Conservation (phyloP, 2,329 filamentous ascomycete genomes). For the Diaporthe citri region DNA sequence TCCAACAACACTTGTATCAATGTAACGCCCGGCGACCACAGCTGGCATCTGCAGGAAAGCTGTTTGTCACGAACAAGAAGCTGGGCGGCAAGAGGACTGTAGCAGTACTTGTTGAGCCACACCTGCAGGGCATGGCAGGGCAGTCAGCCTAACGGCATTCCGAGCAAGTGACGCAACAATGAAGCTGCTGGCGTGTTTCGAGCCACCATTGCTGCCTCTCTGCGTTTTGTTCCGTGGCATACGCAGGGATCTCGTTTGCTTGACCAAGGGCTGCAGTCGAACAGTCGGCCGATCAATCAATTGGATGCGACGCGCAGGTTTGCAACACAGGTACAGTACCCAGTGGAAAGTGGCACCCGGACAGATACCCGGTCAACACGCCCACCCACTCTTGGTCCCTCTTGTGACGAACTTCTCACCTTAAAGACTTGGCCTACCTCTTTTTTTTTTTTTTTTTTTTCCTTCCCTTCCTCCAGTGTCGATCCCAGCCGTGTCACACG, state of each 20-base stretch:
- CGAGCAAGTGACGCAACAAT: constrained; percentile 27
- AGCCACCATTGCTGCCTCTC: constrained; percentile 14
- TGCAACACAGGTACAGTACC: background rate
- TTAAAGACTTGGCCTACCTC: constrained; percentile 8
- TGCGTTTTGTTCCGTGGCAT: background rate
- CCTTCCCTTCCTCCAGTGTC: background rate
- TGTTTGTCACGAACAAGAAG: background rate
- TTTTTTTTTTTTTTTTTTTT: background rate
- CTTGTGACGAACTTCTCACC: constrained; percentile 17
- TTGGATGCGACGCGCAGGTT: background rate
- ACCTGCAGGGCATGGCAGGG: background rate
- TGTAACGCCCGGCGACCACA: background rate
- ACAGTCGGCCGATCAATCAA: constrained; percentile 5
- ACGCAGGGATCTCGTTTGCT: constrained; percentile 8
- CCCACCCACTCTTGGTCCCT: constrained; percentile 1
- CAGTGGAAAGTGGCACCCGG: background rate
- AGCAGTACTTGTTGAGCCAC: constrained; percentile 16
- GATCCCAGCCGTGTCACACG: constrained; percentile 5
- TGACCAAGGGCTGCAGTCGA: constrained; percentile 4
- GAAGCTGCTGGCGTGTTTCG: constrained; percentile 27
- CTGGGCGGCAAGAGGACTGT: background rate
- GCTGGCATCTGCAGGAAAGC: background rate
- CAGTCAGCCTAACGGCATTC: constrained; percentile 21
- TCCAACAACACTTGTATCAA: background rate
- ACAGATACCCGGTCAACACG: background rate